Evolutionary conservation across 129 eudicot species (phyloP), one percentile per base, ranked within the genome.

Genomic region (Mikania micrantha): DNA sequence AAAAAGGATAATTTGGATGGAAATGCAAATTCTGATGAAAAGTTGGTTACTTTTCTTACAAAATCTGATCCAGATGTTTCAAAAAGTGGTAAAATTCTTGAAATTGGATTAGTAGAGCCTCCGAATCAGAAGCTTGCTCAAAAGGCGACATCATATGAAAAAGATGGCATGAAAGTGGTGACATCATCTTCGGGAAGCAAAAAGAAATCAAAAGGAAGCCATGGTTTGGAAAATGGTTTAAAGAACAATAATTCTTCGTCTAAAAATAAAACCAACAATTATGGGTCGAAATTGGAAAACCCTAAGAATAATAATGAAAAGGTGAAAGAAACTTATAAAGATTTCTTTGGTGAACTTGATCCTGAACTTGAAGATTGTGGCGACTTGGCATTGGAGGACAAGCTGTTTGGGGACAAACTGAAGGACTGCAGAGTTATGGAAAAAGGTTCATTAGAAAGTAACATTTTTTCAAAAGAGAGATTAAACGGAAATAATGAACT

Each of bases 291-390:
- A 81, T 68, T 60, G 36, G 86, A 53, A 57, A 81, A 78, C 56
- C 39, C 10, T 32, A 78, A 64, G 53, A 76, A 74, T 74, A 86
- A 75, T 52, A 48, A 22, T 44, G 81, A 60, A 11, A 86, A 82
- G 47, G 81, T 74, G 19, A 80, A 54, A 56, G 87, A 80, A 62
- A 86, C 77, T 52, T 93, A 93, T 47, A 79, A 65, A 66, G 99
- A 88, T 56, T 84, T 93, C 58, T 93, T 88, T 74, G 96, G 99
- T 64, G 99, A 93, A n/a, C 60, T 84, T 12, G 85, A 85, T 70
- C 83, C 86, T 2, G 98, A 88, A 67, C 70, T 76, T 17, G 90
- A 80, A 9, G 86, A 68, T 44, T 60, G 49, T 11, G 77, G 79
- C 66, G 87, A 82, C 42, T 36, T 80, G 64, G 77, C 72, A 34